These are phyloP conservation scores for Parsonsia alboflavescens DNA, from an alignment of 257 asterid species.

Conservation along the genomic window DNA sequence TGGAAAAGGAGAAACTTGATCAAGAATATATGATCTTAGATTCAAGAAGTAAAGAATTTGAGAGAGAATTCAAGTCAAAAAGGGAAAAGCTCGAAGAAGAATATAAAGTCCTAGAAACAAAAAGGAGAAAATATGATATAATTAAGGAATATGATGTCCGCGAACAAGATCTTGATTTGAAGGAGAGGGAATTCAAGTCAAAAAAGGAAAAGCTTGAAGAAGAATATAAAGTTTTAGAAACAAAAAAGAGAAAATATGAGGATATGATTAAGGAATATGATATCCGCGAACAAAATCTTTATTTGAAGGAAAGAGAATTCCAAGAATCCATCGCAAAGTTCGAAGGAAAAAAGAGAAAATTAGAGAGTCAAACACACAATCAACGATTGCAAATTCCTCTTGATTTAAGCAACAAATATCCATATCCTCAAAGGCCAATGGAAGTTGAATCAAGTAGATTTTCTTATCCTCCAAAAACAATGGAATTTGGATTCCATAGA, in stretches of 20 bases:
- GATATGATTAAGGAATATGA: neutral
- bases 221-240: neutral
- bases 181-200: constrained; percentile 1
- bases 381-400: too few relatives aligned
- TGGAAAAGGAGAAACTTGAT: neutral
- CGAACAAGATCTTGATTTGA: neutral
- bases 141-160: neutral
- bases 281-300: neutral
- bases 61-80: neutral
- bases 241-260: neutral
- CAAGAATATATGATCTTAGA: neutral
- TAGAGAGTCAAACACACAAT: neutral
- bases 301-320: constrained; percentile 16
- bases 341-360: constrained; percentile 6
- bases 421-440: too few relatives aligned
- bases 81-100: neutral
- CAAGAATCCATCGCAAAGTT: constrained; percentile 14
- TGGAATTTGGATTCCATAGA: too few relatives aligned
- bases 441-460: too few relatives aligned
- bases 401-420: too few relatives aligned
- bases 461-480: too few relatives aligned
- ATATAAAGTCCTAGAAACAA: neutral
- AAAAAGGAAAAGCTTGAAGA: neutral
- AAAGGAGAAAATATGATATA: constrained; percentile 1
- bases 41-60: neutral